Evolutionary conservation across 2,329 filamentous ascomycete species (phyloP).

Genomic region (Myriosclerotinia curreyana): DNA sequence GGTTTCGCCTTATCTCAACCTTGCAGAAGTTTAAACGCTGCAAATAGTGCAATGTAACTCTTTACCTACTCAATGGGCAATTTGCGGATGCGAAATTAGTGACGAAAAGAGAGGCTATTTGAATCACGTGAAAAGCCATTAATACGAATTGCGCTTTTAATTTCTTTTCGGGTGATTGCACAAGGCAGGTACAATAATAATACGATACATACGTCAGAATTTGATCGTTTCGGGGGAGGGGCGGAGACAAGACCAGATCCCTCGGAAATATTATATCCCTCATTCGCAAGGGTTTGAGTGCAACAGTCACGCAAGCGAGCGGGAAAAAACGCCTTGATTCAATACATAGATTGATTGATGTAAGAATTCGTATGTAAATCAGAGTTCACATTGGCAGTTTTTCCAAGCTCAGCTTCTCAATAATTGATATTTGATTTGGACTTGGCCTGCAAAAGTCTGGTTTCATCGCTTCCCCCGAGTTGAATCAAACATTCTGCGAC

Average conservation of each 20-base stretch:
- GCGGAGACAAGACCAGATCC: background rate
- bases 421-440: background rate
- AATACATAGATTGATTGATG: background rate
- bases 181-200: constrained; percentile 8
- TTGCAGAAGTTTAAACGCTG: background rate
- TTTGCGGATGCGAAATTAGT: background rate
- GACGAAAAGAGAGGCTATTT: background rate
- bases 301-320: constrained; percentile 1
- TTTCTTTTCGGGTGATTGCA: background rate
- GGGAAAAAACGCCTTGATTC: background rate
- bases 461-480: background rate
- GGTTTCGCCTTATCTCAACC: constrained; percentile 16
- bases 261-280: constrained; percentile 21
- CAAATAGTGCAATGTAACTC: constrained; percentile 16
- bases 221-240: background rate
- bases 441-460: constrained; percentile 1
- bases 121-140: background rate
- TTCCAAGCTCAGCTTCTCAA: constrained; percentile 3
- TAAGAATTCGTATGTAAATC: constrained; percentile 17
- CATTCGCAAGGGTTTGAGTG: constrained; percentile 6
- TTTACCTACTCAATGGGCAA: constrained; percentile 3
- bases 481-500: background rate
- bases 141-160: background rate
- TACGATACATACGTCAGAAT: constrained; percentile 11
- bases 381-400: constrained; percentile 2